Base-by-base conservation (phyloP, 1,139 yeast genomes). In the Yamadazyma conglobata region DNA sequence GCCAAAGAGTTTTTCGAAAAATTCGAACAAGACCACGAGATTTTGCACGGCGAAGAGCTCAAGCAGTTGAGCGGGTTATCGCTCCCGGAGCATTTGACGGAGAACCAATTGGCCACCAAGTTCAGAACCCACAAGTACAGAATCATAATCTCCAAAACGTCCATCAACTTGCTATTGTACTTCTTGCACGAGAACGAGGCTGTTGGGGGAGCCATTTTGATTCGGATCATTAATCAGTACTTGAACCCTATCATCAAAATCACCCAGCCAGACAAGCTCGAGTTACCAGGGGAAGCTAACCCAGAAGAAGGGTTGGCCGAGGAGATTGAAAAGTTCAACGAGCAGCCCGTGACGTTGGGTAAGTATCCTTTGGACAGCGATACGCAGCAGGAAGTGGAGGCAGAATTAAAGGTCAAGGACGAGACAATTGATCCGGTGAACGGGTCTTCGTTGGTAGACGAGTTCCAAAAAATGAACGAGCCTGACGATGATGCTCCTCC, bases 131-230 rank as follows among this genome's bases (percentile, higher is more conserved):
- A 83, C 59, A 82, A 84, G 50, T 91, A 88, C 57, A 70, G 77
- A 34, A 68, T 91, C 15, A 73, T 77, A 28, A 79, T 91, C 25
- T 83, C 96, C 10, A 80, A 85, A 41, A 88, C 96, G 1, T 78
- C 95, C 4, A 71, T 91, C 49, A 93, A 88, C 50, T 64, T 91
- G 44, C 70, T 91, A 44, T 65, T 93, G 31, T 86, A 86, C 54
- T 91, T 88, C 47, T 61, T 93, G 35, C 95, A 87, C 53, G 97
- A 91, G 51, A 86, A 87, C 50, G 97, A 88, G 57, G 84, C 86
- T 6, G 81, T 81, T 32, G 97, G 97, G 22, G 98, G 98, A 4
- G 83, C 93, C 3, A 73, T 89, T 27, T 68, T 89, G 34, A 86
- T 91, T 34, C 70, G 96, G 43, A 73, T 88, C 32, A 79, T 93